Evolutionary conservation across 768 basidiomycete species (phyloP).

Genomic region (Trametes elegans): DNA sequence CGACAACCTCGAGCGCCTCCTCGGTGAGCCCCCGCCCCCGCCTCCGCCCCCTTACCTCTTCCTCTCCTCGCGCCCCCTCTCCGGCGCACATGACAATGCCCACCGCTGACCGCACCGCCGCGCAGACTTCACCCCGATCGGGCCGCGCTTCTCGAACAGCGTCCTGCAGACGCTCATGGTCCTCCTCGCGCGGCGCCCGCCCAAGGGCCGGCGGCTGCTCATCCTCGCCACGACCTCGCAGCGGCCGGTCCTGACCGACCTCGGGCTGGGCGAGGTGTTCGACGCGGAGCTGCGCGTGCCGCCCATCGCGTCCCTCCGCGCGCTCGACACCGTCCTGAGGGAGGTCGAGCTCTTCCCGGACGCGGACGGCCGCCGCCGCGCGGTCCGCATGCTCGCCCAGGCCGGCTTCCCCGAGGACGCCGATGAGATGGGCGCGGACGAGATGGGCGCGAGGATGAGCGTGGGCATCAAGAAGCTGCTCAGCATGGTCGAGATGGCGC

Average conservation of each 20-base stretch:
- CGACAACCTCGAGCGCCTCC: constrained; percentile 88
- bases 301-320: constrained; percentile 66
- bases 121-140: constrained; percentile 97
- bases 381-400: constrained; percentile 65
- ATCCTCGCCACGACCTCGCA: constrained; percentile 92
- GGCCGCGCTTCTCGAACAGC: constrained; percentile 93
- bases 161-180: constrained; percentile 91
- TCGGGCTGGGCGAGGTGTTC: constrained; percentile 87
- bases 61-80: neutral
- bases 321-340: constrained; percentile 73
- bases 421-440: constrained; percentile 44
- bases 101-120: neutral
- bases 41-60: too few relatives aligned
- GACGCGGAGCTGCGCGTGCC: constrained; percentile 85
- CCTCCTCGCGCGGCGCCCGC: constrained; percentile 83
- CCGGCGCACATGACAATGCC: neutral
- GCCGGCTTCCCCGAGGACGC: constrained; percentile 63
- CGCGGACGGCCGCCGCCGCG: constrained; percentile 52
- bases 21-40: constrained; percentile 70
- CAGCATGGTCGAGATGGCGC: constrained; percentile 91
- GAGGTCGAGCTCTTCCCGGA: constrained; percentile 77
- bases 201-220: constrained; percentile 91
- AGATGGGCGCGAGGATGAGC: constrained; percentile 48
- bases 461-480: constrained; percentile 95
- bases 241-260: constrained; percentile 78